Conservation (phyloP, 2,329 filamentous ascomycete genomes). For the Fusarium pseudograminearum region DNA sequence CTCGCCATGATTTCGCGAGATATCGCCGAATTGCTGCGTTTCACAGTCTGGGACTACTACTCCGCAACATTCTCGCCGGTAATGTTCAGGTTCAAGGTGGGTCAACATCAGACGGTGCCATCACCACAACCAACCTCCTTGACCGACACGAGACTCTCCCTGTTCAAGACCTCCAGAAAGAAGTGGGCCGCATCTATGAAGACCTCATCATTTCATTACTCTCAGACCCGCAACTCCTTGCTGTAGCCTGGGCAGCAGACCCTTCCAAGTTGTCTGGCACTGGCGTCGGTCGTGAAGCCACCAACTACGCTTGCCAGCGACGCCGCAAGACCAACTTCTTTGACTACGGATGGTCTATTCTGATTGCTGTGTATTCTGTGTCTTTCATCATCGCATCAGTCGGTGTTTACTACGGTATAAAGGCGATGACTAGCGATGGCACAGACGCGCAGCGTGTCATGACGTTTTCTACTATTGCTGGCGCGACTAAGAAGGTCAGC, state of each 20-base stretch:
- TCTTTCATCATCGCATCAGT: conserved; percentile 23
- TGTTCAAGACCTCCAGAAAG: conserved; percentile 9
- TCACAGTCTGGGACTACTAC: conserved; percentile 23
- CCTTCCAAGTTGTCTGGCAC: conserved; percentile 26
- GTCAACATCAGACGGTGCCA: conserved; percentile 2
- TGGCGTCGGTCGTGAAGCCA: background rate
- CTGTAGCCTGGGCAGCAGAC: conserved; percentile 38
- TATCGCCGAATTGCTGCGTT: conserved; percentile 38
- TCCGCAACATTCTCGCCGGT: conserved; percentile 21
- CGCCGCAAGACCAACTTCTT: conserved; percentile 30
- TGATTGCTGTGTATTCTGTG: conserved; percentile 22
- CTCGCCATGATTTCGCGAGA: background rate
- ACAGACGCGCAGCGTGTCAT: conserved; percentile 28
- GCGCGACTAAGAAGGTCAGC: conserved; percentile 32
- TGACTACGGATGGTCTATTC: conserved; percentile 22
- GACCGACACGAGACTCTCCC: conserved; percentile 26
- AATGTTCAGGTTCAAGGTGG: conserved; percentile 8
- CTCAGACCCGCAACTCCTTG: conserved; percentile 37
- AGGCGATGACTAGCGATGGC: conserved; percentile 30
- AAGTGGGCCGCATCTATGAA: conserved; percentile 24
- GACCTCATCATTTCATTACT: conserved; percentile 37
- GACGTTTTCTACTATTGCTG: conserved; percentile 35
- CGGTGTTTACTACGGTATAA: conserved; percentile 33
- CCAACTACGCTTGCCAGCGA: conserved; percentile 25
- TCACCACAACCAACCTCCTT: conserved; percentile 28